Conservation (phyloP, 2,329 filamentous ascomycete species). For the Penicillium sp. region DNA sequence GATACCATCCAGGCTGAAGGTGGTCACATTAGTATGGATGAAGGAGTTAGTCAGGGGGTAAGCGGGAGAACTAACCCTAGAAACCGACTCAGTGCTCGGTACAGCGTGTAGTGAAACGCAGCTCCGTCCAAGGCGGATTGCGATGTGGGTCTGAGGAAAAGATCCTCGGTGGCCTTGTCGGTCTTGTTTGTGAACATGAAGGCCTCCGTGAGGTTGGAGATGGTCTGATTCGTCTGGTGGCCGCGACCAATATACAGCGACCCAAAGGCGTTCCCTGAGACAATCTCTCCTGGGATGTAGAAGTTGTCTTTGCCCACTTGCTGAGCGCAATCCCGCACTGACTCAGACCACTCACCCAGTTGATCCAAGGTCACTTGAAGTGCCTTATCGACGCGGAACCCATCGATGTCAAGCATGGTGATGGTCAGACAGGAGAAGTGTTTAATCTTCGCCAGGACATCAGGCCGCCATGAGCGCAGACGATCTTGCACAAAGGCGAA, state of each 20-base stretch:
- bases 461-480: slow-evolving; percentile 54
- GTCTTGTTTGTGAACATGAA: slow-evolving; percentile 39
- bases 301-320: slow-evolving; percentile 56
- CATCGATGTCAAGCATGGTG: slow-evolving; percentile 53
- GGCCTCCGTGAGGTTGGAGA: slow-evolving; percentile 42
- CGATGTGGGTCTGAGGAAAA: slow-evolving; percentile 43
- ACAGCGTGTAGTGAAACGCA: slow-evolving; percentile 56
- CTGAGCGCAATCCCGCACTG: slow-evolving; percentile 48
- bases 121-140: slow-evolving; percentile 51
- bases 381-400: slow-evolving; percentile 59
- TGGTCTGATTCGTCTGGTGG: slow-evolving; percentile 45
- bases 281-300: slow-evolving; percentile 56
- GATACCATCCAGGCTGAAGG: slow-evolving; percentile 44
- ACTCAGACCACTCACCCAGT: slow-evolving; percentile 49
- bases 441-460: slow-evolving; percentile 49
- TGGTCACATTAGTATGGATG: not conserved
- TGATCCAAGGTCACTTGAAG: slow-evolving; percentile 56
- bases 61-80: slow-evolving; percentile 36
- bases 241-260: slow-evolving; percentile 55
- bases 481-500: slow-evolving; percentile 61
- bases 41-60: not conserved
- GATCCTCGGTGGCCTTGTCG: slow-evolving; percentile 28
- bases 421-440: slow-evolving; percentile 58
- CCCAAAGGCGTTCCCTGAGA: slow-evolving; percentile 53
- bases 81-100: slow-evolving; percentile 52